Conservation (phyloP, 2,329 filamentous ascomycete species). For the Metarhizium guizhouense region DNA sequence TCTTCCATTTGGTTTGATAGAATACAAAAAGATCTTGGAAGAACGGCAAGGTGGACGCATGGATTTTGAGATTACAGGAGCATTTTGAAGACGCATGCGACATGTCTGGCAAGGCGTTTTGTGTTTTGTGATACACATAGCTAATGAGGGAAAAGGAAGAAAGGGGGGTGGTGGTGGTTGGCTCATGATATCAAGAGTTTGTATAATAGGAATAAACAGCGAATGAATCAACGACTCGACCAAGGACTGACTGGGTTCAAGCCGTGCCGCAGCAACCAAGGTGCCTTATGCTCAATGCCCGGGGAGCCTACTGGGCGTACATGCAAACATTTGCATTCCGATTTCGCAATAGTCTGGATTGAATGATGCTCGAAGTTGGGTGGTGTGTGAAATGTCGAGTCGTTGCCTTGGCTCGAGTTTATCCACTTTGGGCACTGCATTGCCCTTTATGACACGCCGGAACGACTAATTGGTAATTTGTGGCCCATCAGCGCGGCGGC, state of each 20-base stretch:
- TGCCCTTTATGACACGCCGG: neutral
- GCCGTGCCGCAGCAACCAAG: too few relatives aligned
- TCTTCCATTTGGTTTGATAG: neutral
- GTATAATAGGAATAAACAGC: conserved; percentile 7
- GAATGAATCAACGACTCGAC: conserved; percentile 2
- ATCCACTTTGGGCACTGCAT: neutral
- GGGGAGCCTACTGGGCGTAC: neutral
- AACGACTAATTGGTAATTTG: too few relatives aligned
- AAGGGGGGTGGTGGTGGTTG: too few relatives aligned
- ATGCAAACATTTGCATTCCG: too few relatives aligned
- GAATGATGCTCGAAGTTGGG: neutral
- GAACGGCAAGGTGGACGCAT: neutral
- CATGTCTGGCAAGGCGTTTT: neutral
- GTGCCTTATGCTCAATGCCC: neutral
- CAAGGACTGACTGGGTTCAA: neutral
- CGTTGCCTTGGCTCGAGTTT: neutral
- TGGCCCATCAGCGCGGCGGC: too few relatives aligned
- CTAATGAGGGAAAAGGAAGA: neutral
- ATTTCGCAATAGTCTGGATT: too few relatives aligned
- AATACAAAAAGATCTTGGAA: neutral
- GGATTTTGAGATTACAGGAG: neutral
- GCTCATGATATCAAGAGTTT: conserved; percentile 5
- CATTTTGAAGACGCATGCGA: neutral
- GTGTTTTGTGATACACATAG: neutral
- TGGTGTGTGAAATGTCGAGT: neutral